Conservation (phyloP, 2,329 filamentous ascomycete species). For the Pseudonectria buxi region DNA sequence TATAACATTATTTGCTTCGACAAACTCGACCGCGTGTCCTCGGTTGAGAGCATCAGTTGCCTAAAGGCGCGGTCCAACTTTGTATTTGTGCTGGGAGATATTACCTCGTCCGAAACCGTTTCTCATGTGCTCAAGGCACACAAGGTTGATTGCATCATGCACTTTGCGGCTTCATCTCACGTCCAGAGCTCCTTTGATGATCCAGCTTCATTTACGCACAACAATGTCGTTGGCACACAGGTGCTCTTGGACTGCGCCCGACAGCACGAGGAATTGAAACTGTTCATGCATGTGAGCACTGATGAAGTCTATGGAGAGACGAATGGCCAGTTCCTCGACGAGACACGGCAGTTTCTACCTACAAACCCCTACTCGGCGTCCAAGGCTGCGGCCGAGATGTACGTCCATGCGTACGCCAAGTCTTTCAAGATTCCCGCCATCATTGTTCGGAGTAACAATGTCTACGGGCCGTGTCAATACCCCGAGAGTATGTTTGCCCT, state of each 20-base stretch:
- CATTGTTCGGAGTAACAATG: conserved; percentile 77
- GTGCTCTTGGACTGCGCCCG: conserved; percentile 71
- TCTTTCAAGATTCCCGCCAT: conserved; percentile 76
- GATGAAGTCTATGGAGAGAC: conserved; percentile 84
- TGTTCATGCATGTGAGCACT: conserved; percentile 77
- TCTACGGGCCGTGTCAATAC: conserved; percentile 79
- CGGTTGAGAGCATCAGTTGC: conserved; percentile 68
- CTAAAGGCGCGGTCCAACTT: conserved; percentile 66
- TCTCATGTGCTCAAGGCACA: conserved; percentile 63
- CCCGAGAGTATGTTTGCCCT: conserved; percentile 63
- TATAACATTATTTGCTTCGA: conserved; percentile 81
- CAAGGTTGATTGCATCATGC: conserved; percentile 72
- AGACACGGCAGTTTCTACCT: conserved; percentile 67
- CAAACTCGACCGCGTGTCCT: conserved; percentile 77
- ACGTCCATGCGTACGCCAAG: conserved; percentile 80
- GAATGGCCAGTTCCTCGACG: conserved; percentile 63
- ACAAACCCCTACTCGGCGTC: conserved; percentile 78
- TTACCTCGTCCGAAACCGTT: conserved; percentile 64
- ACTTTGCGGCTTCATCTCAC: conserved; percentile 78
- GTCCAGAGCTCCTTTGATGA: conserved; percentile 79
- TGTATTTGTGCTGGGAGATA: conserved; percentile 71
- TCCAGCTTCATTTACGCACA: conserved; percentile 73
- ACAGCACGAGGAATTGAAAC: conserved; percentile 55
- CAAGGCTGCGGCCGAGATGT: conserved; percentile 78
- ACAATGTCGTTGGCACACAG: conserved; percentile 79